Evolutionary conservation across 345 rosid species (phyloP).

Genomic region (Citrus sinensis): DNA sequence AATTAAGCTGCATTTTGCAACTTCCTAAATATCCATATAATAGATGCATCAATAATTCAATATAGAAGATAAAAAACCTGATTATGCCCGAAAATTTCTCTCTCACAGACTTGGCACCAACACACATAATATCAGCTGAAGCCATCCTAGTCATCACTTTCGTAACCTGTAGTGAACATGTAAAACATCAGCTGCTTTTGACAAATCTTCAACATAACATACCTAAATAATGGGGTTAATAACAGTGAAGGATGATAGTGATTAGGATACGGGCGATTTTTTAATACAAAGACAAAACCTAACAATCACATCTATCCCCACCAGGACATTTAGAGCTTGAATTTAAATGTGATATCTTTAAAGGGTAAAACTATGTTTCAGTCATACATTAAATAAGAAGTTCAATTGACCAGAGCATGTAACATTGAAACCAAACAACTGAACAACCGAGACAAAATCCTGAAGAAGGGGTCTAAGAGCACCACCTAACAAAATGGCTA

Average conservation of each 20-base stretch:
- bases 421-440: background rate
- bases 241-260: background rate
- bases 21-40: background rate
- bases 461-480: background rate
- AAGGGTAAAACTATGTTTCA: background rate
- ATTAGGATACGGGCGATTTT: background rate
- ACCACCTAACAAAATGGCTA: background rate
- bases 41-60: background rate
- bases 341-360: background rate
- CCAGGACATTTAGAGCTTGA: background rate
- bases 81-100: slow-evolving; percentile 85
- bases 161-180: slow-evolving; percentile 49
- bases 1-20: background rate
- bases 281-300: background rate
- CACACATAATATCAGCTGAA: slow-evolving; percentile 79
- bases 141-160: slow-evolving; percentile 83
- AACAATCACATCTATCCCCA: background rate
- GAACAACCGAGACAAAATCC: background rate
- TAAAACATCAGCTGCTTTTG: background rate
- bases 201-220: background rate
- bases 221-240: background rate
- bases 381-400: background rate
- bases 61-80: slow-evolving; percentile 36
- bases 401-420: background rate
- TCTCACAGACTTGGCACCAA: slow-evolving; percentile 68